These are phyloP conservation scores for Aspergillus wentii DNA, from an alignment of 495 filamentous ascomycete species.

Conservation along the genomic window DNA sequence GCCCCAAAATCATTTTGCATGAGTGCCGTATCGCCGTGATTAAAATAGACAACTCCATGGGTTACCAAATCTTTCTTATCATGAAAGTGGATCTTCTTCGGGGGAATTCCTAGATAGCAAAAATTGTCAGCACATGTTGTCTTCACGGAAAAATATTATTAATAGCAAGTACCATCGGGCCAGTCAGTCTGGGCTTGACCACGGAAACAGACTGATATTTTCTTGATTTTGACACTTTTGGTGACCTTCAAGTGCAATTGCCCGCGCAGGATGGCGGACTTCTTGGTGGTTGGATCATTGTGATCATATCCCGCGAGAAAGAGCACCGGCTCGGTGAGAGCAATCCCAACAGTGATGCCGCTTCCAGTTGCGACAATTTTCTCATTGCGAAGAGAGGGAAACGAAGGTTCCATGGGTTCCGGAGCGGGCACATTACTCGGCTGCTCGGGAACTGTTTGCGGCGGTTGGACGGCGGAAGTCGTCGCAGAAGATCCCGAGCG, in stretches of 20 bases:
- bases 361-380: constrained; percentile 71
- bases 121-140: constrained; percentile 6
- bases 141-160: not conserved
- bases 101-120: constrained; percentile 67
- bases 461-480: constrained; percentile 21
- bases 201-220: constrained; percentile 80
- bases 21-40: constrained; percentile 54
- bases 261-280: constrained; percentile 81
- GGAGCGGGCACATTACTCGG: constrained; percentile 11
- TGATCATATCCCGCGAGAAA: constrained; percentile 92
- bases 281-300: constrained; percentile 59
- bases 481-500: constrained; percentile 29
- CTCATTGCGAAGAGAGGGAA: constrained; percentile 42
- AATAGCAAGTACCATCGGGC: constrained; percentile 69
- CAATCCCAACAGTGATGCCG: constrained; percentile 66
- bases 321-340: constrained; percentile 82
- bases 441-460: constrained; percentile 20
- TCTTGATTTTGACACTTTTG: constrained; percentile 91
- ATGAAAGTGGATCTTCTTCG: constrained; percentile 74
- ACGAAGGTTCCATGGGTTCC: constrained; percentile 27
- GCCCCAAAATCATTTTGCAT: constrained; percentile 59
- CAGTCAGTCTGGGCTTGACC: constrained; percentile 89
- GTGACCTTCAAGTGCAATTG: constrained; percentile 76
- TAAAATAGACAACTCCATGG: constrained; percentile 44
- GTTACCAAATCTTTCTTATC: constrained; percentile 63